Evolutionary conservation across 2,329 filamentous ascomycete genomes (phyloP).

Genomic region (Aspergillus sergii): DNA sequence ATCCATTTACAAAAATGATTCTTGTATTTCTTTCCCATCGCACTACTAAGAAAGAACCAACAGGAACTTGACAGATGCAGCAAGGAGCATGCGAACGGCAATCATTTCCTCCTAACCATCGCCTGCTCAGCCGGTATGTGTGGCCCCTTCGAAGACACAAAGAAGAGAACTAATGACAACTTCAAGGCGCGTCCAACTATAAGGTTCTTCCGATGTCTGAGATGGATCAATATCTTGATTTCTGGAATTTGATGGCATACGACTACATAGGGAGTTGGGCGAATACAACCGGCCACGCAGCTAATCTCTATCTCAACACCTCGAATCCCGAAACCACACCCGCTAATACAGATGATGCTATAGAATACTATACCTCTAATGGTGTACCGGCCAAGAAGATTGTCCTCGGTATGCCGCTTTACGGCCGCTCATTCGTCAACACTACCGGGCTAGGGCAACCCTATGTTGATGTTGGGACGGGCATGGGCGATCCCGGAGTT

Average conservation of each 20-base stretch:
- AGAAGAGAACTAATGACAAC: slow-evolving; percentile 2
- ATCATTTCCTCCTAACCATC: slow-evolving; percentile 50
- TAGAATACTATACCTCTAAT: slow-evolving; percentile 68
- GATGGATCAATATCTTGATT: slow-evolving; percentile 53
- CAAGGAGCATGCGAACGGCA: slow-evolving; percentile 25
- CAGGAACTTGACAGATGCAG: slow-evolving; percentile 48
- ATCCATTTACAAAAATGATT: no score
- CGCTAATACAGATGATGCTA: slow-evolving; percentile 72
- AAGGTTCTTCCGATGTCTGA: slow-evolving; percentile 43
- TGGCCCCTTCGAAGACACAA: neutral
- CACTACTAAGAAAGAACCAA: neutral
- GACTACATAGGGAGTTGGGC: slow-evolving; percentile 87
- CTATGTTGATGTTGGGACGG: slow-evolving; percentile 73
- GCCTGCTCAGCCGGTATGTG: slow-evolving; percentile 47
- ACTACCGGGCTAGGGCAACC: slow-evolving; percentile 73
- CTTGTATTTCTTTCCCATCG: no score
- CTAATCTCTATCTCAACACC: slow-evolving; percentile 70
- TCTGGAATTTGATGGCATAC: slow-evolving; percentile 74
- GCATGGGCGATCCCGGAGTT: slow-evolving; percentile 81
- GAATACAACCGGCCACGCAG: slow-evolving; percentile 69
- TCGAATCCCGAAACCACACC: slow-evolving; percentile 68
- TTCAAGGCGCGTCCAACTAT: slow-evolving; percentile 47
- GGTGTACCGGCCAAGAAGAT: slow-evolving; percentile 72
- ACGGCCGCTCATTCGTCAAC: slow-evolving; percentile 80
- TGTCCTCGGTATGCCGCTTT: slow-evolving; percentile 88